These are phyloP conservation scores for Pythium apleroticum DNA, from an alignment of 352 stramenopile genomes.

Conservation along the genomic window DNA sequence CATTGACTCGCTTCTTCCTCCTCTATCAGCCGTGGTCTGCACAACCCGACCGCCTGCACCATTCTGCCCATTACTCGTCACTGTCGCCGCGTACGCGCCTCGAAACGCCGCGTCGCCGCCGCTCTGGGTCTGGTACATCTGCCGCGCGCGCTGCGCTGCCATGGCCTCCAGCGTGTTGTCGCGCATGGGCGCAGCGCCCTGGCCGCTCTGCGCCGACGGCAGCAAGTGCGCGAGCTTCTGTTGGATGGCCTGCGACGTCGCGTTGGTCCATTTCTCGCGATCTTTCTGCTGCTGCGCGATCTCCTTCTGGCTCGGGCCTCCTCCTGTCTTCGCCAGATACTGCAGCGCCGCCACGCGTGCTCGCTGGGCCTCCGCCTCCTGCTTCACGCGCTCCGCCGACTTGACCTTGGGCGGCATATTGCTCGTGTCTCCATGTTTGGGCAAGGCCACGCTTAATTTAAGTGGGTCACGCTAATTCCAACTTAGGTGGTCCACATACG, in stretches of 20 bases:
- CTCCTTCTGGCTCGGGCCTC: constrained; percentile 67
- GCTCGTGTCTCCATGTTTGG: not conserved
- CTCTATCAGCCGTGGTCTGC: not conserved
- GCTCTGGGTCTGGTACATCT: constrained; percentile 37
- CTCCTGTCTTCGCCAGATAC: constrained; percentile 59
- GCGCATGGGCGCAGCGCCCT: constrained; percentile 26
- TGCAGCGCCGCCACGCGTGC: constrained; percentile 64
- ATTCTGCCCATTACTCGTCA: not conserved
- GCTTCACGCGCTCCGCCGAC: constrained; percentile 43
- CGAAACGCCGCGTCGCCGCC: not conserved
- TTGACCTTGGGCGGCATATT: constrained; percentile 34
- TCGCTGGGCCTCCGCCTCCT: constrained; percentile 61
- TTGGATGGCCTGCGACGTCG: constrained; percentile 42
- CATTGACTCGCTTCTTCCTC: constrained; percentile 15
- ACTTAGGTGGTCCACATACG: not conserved
- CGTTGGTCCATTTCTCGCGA: constrained; percentile 51
- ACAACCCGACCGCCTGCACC: not conserved
- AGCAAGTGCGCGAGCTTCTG: constrained; percentile 40
- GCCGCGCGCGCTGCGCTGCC: constrained; percentile 40
- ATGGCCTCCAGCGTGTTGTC: constrained; percentile 82
- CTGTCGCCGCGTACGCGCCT: not conserved
- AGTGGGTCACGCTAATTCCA: constrained; percentile 11
- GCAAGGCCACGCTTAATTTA: not conserved
- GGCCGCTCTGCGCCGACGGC: not conserved
- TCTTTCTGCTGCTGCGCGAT: constrained; percentile 57